These are phyloP conservation scores for Notholithocarpus densiflorus DNA, from an alignment of 306 rosid species.

Conservation along the genomic window DNA sequence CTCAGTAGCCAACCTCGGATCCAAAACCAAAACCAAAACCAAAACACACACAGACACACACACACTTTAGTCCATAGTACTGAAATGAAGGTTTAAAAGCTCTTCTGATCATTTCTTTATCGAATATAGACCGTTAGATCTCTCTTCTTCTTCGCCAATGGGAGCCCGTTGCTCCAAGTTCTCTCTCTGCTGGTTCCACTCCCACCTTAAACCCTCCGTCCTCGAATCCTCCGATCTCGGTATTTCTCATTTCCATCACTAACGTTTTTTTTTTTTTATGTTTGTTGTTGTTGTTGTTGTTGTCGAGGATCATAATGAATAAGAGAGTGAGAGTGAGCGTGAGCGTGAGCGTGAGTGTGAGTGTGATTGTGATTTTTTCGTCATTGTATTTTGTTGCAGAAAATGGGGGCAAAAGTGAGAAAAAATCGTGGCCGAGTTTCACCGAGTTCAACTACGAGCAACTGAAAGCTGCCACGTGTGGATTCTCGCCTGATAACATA, in stretches of 20 bases:
- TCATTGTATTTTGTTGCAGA: slow-evolving; percentile 38
- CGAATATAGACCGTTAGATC: background rate
- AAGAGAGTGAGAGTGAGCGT: background rate
- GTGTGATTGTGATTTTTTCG: too few species aligned
- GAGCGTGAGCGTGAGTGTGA: background rate
- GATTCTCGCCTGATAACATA: slow-evolving; percentile 71
- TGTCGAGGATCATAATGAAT: background rate
- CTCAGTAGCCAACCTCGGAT: slow-evolving; percentile 1
- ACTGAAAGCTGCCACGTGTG: slow-evolving; percentile 62
- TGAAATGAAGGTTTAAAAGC: too few species aligned
- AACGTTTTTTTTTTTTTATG: background rate
- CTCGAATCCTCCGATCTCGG: slow-evolving; percentile 82
- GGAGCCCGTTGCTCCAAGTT: slow-evolving; percentile 93
- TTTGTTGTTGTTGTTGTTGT: too few species aligned
- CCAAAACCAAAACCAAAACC: background rate
- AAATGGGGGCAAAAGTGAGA: slow-evolving; percentile 64
- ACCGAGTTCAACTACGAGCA: slow-evolving; percentile 71
- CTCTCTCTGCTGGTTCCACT: slow-evolving; percentile 81
- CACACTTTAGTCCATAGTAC: background rate
- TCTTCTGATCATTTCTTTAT: too few species aligned
- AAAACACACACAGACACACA: background rate
- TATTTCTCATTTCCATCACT: slow-evolving; percentile 7
- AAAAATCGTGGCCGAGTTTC: slow-evolving; percentile 52
- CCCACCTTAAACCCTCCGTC: slow-evolving; percentile 76
- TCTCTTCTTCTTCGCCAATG: slow-evolving; percentile 34